Evolutionary conservation across 129 eudicot genomes (phyloP), one percentile per base, ranked within the genome.

Genomic region (carrot (Daucus carota)): DNA sequence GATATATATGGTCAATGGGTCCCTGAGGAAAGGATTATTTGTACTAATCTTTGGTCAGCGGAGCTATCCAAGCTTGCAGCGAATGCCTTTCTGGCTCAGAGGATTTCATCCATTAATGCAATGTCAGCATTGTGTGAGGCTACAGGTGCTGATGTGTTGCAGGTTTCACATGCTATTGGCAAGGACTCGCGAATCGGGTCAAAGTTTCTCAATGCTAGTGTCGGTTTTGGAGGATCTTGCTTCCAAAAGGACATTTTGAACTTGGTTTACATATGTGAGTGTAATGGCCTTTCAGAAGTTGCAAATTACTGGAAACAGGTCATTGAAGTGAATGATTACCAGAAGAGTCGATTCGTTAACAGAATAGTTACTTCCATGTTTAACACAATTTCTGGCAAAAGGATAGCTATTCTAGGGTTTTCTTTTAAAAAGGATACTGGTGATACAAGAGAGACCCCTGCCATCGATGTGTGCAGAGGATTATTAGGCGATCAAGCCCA

Each of bases 21-120:
- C 66, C 86, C 89, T 1, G 83, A 88, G 66, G 89, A 85, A 28
- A 81, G 83, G 17, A 88, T 88, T 59, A 76, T 88, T 20, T 88
- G 92, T 76, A 85, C 92, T 40, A 88, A 88, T 85, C 84, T 88
- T 3, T 88, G 92, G 92, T 88, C 92, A 24, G 86, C 92, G 24
- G 92, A 88, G 78, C 84, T 88, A 6, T 88, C 92, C 26, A 88
- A 88, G 65, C 89, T 88, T 38, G 92, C 92, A 6, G 92, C 92
- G 18, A 88, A 88, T 81, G 92, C 92, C 43, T 83, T 87, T 73
- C 79, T 87, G 78, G 88, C 92, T 13, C 91, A 87, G 75, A 82
- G 91, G 48, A 87, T 87, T 73, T 88, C 92, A 45, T 88, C 92
- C 1, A 89, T 88, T 52, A 88, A 88, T 84, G 86, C 92, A 36